A percentile compares a stretch with the other conserved stretches of the same genome.
Evolutionary conservation across 169 alveolate species (phyloP).

Genomic region (Cryptosporidium andersoni): DNA sequence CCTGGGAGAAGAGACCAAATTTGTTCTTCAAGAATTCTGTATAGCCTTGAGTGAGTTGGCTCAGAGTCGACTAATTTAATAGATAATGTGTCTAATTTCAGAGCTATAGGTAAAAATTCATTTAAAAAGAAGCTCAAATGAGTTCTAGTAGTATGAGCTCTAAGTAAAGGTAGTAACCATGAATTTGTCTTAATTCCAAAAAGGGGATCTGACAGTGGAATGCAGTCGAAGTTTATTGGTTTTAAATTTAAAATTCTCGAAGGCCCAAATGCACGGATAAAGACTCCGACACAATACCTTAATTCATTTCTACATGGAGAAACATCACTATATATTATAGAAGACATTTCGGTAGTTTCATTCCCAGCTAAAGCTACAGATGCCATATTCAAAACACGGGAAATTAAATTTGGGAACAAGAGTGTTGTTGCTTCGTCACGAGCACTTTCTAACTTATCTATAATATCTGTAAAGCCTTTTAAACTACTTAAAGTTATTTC

Average conservation of each 20-base stretch:
- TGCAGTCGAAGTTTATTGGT: constrained; percentile 27
- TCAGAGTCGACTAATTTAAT: constrained; percentile 13
- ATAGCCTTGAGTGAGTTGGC: constrained; percentile 33
- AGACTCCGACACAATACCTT: constrained; percentile 45
- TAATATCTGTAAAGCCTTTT: background rate
- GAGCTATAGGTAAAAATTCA: constrained; percentile 51
- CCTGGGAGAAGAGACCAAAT: constrained; percentile 68
- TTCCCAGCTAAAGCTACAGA: constrained; percentile 41
- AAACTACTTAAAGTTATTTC: constrained; percentile 5
- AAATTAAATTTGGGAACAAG: constrained; percentile 9
- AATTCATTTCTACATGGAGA: constrained; percentile 16
- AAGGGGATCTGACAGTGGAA: constrained; percentile 8
- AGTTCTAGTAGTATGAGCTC: constrained; percentile 52
- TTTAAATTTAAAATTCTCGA: constrained; percentile 3
- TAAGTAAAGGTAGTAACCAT: constrained; percentile 59
- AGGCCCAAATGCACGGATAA: constrained; percentile 66
- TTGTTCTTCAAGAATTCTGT: constrained; percentile 61
- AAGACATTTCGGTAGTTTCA: background rate
- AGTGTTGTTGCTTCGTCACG: background rate
- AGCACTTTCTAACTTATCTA: background rate
- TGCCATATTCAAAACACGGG: constrained; percentile 17
- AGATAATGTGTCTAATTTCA: background rate
- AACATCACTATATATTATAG: constrained; percentile 16
- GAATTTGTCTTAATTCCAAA: constrained; percentile 61
- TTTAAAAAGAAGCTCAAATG: constrained; percentile 23